These are phyloP conservation scores for Gaeumannomyces sp. DNA, from an alignment of 2,329 filamentous ascomycete species.

Conservation along the genomic window DNA sequence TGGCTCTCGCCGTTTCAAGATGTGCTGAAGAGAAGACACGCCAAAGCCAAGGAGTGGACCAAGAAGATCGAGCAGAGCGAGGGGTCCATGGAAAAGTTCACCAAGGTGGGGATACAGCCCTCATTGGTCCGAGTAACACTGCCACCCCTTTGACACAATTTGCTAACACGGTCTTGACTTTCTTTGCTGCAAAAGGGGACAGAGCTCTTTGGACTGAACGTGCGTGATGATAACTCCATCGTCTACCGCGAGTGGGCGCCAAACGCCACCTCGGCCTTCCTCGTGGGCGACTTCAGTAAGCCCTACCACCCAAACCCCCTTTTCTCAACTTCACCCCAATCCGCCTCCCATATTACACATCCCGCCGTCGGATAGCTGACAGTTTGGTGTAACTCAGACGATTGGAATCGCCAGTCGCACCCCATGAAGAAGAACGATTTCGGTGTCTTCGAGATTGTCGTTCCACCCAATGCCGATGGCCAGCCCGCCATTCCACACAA, in stretches of 20 bases:
- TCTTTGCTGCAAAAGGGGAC: slow-evolving; percentile 56
- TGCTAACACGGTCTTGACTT: not conserved
- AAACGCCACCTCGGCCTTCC: slow-evolving; percentile 74
- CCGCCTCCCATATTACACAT: not conserved
- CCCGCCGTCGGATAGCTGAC: not conserved
- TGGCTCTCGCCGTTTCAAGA: slow-evolving; percentile 84
- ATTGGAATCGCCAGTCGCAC: slow-evolving; percentile 77
- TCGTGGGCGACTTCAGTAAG: slow-evolving; percentile 93
- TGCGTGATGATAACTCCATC: slow-evolving; percentile 76
- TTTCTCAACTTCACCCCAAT: not conserved
- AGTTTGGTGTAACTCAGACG: slow-evolving; percentile 46
- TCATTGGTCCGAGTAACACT: not conserved
- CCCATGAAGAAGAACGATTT: slow-evolving; percentile 82
- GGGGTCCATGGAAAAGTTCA: slow-evolving; percentile 88
- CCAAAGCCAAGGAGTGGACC: slow-evolving; percentile 81
- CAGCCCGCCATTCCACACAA: slow-evolving; percentile 80
- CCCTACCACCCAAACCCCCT: slow-evolving; percentile 8
- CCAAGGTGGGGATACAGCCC: slow-evolving; percentile 51
- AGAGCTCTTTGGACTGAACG: slow-evolving; percentile 81
- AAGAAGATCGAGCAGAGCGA: slow-evolving; percentile 74
- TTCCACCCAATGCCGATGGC: slow-evolving; percentile 65
- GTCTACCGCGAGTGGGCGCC: slow-evolving; percentile 95
- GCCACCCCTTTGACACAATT: slow-evolving; percentile 10
- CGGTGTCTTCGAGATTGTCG: slow-evolving; percentile 77
- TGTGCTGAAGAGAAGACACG: slow-evolving; percentile 67